Conservation (phyloP, 306 rosid genomes). For the Mucuna pruriens region DNA sequence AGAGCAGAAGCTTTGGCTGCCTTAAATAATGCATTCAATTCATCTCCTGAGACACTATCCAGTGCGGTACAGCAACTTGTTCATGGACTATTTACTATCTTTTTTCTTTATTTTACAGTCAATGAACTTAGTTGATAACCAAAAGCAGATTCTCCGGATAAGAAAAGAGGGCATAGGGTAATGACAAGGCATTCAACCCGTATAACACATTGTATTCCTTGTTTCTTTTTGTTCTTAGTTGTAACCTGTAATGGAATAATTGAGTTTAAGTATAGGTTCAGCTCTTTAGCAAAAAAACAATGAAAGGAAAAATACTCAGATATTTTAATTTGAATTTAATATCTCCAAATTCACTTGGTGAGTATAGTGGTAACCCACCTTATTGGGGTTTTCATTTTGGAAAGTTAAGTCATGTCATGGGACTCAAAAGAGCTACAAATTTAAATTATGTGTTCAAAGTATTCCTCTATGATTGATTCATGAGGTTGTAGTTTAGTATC, state of each 20-base stretch:
- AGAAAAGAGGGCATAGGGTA: neutral
- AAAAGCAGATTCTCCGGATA: conserved; percentile 15
- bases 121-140: conserved; percentile 28
- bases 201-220: neutral
- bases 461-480: neutral
- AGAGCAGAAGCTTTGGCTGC: conserved; percentile 69
- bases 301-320: too few species aligned
- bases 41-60: conserved; percentile 57
- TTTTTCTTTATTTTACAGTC: conserved; percentile 26
- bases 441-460: neutral
- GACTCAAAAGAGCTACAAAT: neutral
- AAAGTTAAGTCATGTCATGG: neutral
- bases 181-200: conserved; percentile 23
- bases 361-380: neutral
- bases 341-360: neutral
- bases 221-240: neutral
- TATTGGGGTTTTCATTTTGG: neutral
- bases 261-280: conserved; percentile 7
- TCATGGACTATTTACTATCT: neutral
- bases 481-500: neutral
- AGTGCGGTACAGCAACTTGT: conserved; percentile 36
- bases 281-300: too few species aligned
- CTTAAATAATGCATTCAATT: conserved; percentile 71
- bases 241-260: neutral
- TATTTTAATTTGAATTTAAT: neutral